These are phyloP conservation scores for Albizia julibrissin DNA, from an alignment of 306 rosid genomes.

Conservation along the genomic window DNA sequence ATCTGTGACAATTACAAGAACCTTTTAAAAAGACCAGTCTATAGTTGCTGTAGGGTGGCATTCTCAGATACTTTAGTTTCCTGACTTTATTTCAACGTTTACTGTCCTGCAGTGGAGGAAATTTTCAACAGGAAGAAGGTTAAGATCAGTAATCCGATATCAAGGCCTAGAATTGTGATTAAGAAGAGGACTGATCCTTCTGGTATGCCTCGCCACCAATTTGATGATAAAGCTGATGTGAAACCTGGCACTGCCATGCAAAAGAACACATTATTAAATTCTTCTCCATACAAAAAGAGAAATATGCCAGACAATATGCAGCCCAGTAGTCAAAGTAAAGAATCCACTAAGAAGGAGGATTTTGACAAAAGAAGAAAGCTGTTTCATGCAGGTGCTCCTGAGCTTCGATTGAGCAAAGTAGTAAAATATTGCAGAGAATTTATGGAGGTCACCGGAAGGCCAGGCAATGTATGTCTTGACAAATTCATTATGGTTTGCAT, in stretches of 20 bases:
- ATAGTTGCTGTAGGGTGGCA: conserved; percentile 16
- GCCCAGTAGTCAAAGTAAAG: conserved; percentile 10
- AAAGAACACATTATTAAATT: conserved; percentile 15
- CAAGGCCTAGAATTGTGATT: conserved; percentile 8
- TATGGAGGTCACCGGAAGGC: conserved; percentile 41
- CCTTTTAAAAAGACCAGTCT: not conserved
- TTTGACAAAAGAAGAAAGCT: not conserved
- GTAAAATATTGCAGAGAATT: conserved; percentile 15
- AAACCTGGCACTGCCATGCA: conserved; percentile 30
- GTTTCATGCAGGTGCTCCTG: not conserved
- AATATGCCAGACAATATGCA: conserved; percentile 21
- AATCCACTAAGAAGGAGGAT: conserved; percentile 9
- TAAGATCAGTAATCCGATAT: conserved; percentile 16
- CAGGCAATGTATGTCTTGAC: conserved; percentile 48
- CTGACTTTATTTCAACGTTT: conserved; percentile 17
- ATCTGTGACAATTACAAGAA: conserved; percentile 7
- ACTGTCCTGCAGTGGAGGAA: conserved; percentile 50
- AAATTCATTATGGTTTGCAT: not conserved
- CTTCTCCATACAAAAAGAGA: conserved; percentile 44
- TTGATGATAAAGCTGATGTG: conserved; percentile 32
- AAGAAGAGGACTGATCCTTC: conserved; percentile 17
- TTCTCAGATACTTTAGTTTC: conserved; percentile 15
- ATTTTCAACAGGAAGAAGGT: conserved; percentile 47
- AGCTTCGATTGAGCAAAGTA: not conserved
- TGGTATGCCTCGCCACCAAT: conserved; percentile 12